phyloP scores from a whole-genome alignment of 2,329 filamentous ascomycete genomes.

The Diaporthe sp. region DNA sequence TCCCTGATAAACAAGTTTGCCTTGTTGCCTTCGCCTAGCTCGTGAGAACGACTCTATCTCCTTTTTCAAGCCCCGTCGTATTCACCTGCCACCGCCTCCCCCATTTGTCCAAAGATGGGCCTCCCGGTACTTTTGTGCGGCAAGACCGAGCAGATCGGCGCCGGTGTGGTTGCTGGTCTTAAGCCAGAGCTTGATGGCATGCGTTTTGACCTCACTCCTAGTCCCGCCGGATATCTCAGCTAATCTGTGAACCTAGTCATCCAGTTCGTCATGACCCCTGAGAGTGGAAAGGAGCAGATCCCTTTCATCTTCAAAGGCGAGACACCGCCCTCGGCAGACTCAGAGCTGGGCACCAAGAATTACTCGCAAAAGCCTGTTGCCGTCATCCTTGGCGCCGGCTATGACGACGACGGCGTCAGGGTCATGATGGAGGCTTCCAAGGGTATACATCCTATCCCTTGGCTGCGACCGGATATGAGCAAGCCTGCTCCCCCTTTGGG shows the following conservation, averaged over 20 bases:
- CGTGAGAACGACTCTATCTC: too few relatives aligned
- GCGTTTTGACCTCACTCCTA: background rate
- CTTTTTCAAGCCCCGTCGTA: accelerated
- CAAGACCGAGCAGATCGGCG: conserved; percentile 44
- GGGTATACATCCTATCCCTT: conserved; percentile 44
- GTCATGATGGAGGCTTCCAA: conserved; percentile 42
- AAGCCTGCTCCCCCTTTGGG: conserved; percentile 45
- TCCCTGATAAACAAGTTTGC: too few relatives aligned
- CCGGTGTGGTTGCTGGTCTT: conserved; percentile 43
- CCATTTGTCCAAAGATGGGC: conserved; percentile 35
- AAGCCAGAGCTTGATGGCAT: conserved; percentile 47
- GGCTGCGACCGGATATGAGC: conserved; percentile 45
- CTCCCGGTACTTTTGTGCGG: conserved; percentile 46
- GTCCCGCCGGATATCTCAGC: too few relatives aligned
- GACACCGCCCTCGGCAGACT: conserved; percentile 38
- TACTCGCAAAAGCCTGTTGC: conserved; percentile 43
- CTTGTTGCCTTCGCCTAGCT: too few relatives aligned
- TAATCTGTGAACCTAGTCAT: conserved; percentile 40
- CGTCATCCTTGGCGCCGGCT: conserved; percentile 45
- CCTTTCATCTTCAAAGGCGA: conserved; percentile 44
- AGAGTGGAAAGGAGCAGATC: conserved; percentile 43
- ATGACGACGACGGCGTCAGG: conserved; percentile 42
- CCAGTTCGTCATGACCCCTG: conserved; percentile 45
- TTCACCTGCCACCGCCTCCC: too few relatives aligned
- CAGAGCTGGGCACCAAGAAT: conserved; percentile 44